These are phyloP conservation scores for Fraxinus latifolia DNA, from an alignment of 305 asterid genomes.

Conservation along the genomic window DNA sequence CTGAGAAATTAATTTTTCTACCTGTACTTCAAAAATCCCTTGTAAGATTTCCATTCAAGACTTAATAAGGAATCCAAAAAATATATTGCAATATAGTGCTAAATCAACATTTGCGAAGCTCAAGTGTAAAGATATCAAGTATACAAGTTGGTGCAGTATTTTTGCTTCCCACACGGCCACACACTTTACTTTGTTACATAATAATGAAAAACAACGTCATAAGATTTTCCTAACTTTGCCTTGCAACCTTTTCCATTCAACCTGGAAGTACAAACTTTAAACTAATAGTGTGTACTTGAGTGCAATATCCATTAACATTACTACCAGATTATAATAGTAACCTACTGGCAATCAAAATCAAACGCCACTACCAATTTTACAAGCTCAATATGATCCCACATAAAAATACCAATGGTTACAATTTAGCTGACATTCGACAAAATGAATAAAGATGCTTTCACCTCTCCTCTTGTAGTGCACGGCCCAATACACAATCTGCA, in stretches of 20 bases:
- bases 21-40: neutral
- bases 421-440: neutral
- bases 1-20: neutral
- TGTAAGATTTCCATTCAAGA: neutral
- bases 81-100: neutral
- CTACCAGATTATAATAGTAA: neutral
- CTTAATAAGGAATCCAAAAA: neutral
- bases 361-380: neutral
- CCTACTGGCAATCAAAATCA: neutral
- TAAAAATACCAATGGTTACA: neutral
- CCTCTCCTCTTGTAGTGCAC: constrained; percentile 97
- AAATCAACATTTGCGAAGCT: neutral
- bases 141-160: neutral
- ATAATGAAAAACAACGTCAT: neutral
- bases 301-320: neutral
- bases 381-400: neutral
- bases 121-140: neutral
- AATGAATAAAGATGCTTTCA: constrained; percentile 27
- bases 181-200: neutral
- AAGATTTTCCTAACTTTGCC: neutral
- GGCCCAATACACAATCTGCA: constrained; percentile 91
- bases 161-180: neutral
- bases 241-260: neutral
- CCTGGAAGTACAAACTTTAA: neutral
- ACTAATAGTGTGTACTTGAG: neutral